Percentiles rank a stretch among this genome's conserved stretches.
Conservation (phyloP, 192 early-diverging fungal genomes). For the Podila verticillata region DNA sequence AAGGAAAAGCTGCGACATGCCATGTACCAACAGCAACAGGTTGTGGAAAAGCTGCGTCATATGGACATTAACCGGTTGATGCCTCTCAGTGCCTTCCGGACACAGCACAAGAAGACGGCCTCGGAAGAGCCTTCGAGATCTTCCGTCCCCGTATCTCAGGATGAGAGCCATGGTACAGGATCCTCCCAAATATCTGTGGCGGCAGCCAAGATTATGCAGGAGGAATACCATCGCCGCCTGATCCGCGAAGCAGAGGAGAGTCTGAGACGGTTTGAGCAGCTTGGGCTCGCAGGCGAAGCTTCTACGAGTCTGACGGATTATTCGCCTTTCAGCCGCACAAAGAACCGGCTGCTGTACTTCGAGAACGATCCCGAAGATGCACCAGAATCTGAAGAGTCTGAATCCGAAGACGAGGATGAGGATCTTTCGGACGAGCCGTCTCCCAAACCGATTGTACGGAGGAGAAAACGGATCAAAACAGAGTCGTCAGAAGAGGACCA, state of each 20-base stretch:
- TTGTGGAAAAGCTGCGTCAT: slow-evolving; percentile 58
- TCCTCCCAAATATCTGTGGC: slow-evolving; percentile 22
- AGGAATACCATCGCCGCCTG: slow-evolving; percentile 48
- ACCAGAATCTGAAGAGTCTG: background rate
- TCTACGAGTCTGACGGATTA: slow-evolving; percentile 10
- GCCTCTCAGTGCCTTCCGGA: slow-evolving; percentile 51
- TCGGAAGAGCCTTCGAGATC: no score
- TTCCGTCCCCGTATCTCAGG: slow-evolving; percentile 30
- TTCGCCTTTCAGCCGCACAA: slow-evolving; percentile 36
- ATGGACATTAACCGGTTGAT: slow-evolving; percentile 60
- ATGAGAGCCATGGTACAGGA: slow-evolving; percentile 8
- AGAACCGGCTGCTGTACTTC: slow-evolving; percentile 14
- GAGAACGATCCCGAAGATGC: background rate
- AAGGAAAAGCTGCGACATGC: slow-evolving; percentile 62
- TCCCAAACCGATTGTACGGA: background rate
- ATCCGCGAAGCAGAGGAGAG: slow-evolving; percentile 60
- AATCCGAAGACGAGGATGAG: slow-evolving; percentile 15
- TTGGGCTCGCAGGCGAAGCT: slow-evolving; percentile 53
- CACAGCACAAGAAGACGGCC: slow-evolving; percentile 2
- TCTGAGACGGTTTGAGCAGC: slow-evolving; percentile 54
- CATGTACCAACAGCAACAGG: slow-evolving; percentile 63
- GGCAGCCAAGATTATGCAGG: slow-evolving; percentile 36
- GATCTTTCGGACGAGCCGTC: background rate
- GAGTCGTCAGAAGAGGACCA: background rate
- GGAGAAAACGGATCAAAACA: background rate